Evolutionary conservation across 805 yeast genomes (phyloP), one percentile per base, ranked within the genome.

Genomic region (Ogataea paraovalis): DNA sequence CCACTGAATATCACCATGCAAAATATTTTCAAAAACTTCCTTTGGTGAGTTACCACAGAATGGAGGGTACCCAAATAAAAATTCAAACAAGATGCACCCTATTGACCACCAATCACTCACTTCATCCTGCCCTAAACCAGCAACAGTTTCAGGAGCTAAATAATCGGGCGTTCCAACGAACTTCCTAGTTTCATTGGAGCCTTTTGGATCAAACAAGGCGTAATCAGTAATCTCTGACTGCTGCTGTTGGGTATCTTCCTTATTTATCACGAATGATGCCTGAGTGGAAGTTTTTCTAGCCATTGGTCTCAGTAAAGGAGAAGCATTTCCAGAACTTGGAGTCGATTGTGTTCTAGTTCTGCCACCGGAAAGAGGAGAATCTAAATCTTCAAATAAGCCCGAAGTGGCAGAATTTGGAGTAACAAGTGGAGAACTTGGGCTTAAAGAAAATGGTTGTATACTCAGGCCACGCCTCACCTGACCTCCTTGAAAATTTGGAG

Each of bases 71-170:
- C 99, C 99, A 64, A 85, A 87, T 37, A 89, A 61, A 61, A 94
- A 85, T 67, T 94, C 99, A 71, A 92, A 94, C 47, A 92, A 67
- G 12, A 94, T 89, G 65, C 98, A 92, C 0, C 99, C 99, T 30
- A 92, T 79, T 2, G 98, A 88, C 99, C 99, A 94, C 99, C 99
- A 91, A 69, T 91, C 97, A n/a, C 92, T 82, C 52, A 83, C 78
- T 53, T 82, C 90, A 51, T 83, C 87, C 62, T 92, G 97, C 0
- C 87, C 85, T 1, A 76, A 73, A 36, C 97, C 98, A 38, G 77
- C 72, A 51, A 94, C 89, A 0, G 97, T 91, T 62, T 94, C 99
- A 0, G 99, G 99, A 0, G 99, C 96, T 36, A 95, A 75, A 65
- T 94, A 94, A 64, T 94, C 99, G 0, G 99, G 99, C 0, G 99